Evolutionary conservation across 148 eudicot species (phyloP), one percentile per base, ranked within the genome.

Genomic region (Pouteria glomerata): DNA sequence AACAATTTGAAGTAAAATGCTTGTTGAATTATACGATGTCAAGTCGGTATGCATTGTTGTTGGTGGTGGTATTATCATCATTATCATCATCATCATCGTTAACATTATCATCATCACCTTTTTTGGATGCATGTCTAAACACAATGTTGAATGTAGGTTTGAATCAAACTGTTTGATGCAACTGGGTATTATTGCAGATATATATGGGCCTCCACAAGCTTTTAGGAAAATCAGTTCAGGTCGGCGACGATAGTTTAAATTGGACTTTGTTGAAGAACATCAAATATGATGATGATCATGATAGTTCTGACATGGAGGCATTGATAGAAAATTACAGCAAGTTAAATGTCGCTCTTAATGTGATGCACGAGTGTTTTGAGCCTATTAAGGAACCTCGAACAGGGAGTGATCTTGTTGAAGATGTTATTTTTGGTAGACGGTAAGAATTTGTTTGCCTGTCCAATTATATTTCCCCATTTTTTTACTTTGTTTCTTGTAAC

Each of bases 281-380:
- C 71, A 67, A 77, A 47, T 71, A 74, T 50, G 64, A 80, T 33
- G 72, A 34, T 64, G 62, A 78, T 73, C 31, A 37, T 39, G 85
- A 76, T 73, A 76, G 76, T 30, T 65, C 70, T 57, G 78, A 79
- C 74, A 55, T 59, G 45, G 86, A 67, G 39, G 35, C 73, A 61
- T 60, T 76, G 65, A 65, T 80, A 1, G 92, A 93, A 70, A 86
- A 63, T 58, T 85, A 80, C 73, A 73, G 84, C 78, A 93, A 84
- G 77, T 92, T 93, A 45, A 79, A 73, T 78, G 80, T 91, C 33
- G 98, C 98, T 65, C 81, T 89, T 16, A 80, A 81, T 76, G 96
- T 95, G 76, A 91, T 95, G 91, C 96, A 91, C 47, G 98, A 95
- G 65, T 95, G 97, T 77, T 95, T 95, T 74, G 96, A 89, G 52